Evolutionary conservation across 345 rosid species (phyloP), one percentile per base, ranked within the genome.

Genomic region (Odontarrhena argentea): DNA sequence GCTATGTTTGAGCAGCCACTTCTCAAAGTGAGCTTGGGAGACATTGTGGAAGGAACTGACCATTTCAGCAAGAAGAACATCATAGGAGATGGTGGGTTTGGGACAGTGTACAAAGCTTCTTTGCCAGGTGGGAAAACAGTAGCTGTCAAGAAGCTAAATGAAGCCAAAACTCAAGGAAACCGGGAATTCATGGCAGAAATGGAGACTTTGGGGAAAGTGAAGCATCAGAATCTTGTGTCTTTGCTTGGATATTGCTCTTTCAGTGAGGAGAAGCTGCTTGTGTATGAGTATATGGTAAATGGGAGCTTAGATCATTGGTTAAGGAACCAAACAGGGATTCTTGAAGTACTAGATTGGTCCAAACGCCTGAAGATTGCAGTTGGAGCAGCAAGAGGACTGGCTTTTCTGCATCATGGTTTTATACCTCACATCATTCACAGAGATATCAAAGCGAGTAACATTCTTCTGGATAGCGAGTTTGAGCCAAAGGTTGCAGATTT

Each of bases 151-250:
- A 91, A 94, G 84, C 81, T 94, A 47, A 94, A 87, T 54, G 82
- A 82, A 57, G 88, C 93, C 3, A 85, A 87, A 70, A 83, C 93
- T 3, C 97, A 94, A 51, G 99, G 97, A 5, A 75, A 86, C 73
- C 73, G 97, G 0, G 97, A 94, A 64, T 94, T 94, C 83, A 79
- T 82, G 1, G 99, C 99, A 1, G 99, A 94, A 53, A 88, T 89
- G 96, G 96, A 94, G 76, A 94, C 97, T 6, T 42, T 94, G 58
- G 99, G 96, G 34, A 91, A 94, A 81, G 95, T 94, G 34, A 94
- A 91, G 82, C 97, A 91, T 82, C 84, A 69, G 38, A 91, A 94
- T 67, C 90, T 94, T 0, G 96, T 94, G 12, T 84, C 93, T 10
- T 54, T 94, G 69, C 87, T 94, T 2, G 97, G 96, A 2, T 94